phyloP scores from a whole-genome alignment of 352 stramenopile species.

The Aphanomyces stellatus region DNA sequence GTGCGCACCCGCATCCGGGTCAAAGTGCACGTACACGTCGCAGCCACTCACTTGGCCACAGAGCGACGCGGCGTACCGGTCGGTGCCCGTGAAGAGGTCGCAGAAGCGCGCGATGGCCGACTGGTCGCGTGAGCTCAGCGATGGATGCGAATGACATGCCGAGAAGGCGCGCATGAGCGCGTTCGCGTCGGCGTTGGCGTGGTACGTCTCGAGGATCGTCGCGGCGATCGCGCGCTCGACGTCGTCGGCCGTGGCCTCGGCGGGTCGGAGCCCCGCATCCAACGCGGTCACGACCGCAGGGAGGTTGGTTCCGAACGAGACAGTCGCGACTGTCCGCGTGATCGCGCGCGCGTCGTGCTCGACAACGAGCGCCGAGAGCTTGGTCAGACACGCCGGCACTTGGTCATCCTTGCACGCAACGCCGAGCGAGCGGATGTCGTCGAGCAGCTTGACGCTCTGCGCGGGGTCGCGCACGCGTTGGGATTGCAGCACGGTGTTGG shows the following conservation, averaged over 20 bases:
- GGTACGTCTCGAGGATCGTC: constrained; percentile 31
- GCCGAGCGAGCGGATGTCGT: constrained; percentile 37
- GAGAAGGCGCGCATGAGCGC: constrained; percentile 38
- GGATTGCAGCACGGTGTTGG: constrained; percentile 28
- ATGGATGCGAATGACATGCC: constrained; percentile 25
- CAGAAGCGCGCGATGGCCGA: constrained; percentile 41
- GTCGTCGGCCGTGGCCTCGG: constrained; percentile 33
- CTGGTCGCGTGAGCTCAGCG: constrained; percentile 32
- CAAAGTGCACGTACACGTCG: constrained; percentile 50
- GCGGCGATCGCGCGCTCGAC: constrained; percentile 39
- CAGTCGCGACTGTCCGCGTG: constrained; percentile 34
- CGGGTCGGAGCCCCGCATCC: constrained; percentile 35
- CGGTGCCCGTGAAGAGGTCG: constrained; percentile 31
- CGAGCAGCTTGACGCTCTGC: constrained; percentile 27
- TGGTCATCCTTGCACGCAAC: constrained; percentile 32
- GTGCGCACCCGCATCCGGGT: constrained; percentile 36
- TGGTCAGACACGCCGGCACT: constrained; percentile 23
- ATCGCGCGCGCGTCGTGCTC: constrained; percentile 38
- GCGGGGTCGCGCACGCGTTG: constrained; percentile 24
- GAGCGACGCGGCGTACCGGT: constrained; percentile 34
- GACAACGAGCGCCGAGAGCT: constrained; percentile 36
- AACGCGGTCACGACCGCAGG: constrained; percentile 34
- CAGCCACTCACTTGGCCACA: constrained; percentile 40
- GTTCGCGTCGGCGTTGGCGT: constrained; percentile 29
- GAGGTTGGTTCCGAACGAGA: constrained; percentile 35